Conservation (phyloP, 2,329 filamentous ascomycete genomes). For the Fusarium ambrosium region DNA sequence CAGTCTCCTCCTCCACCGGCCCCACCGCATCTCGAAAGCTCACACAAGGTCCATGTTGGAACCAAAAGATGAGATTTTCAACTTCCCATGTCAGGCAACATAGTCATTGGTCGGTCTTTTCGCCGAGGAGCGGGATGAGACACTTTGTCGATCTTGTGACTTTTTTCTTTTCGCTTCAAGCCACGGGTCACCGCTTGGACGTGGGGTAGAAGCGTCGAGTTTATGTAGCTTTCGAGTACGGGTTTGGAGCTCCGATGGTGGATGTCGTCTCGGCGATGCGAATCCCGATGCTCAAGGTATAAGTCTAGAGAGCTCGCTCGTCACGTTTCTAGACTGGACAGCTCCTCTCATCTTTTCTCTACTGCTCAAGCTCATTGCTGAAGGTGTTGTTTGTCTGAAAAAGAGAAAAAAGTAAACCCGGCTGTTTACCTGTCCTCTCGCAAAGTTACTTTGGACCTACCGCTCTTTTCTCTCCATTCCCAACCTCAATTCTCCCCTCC, state of each 20-base stretch:
- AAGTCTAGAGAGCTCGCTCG: constrained; percentile 28
- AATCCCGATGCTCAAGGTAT: constrained; percentile 18
- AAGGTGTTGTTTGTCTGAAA: neutral
- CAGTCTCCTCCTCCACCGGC: constrained; percentile 7
- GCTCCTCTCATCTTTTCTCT: neutral
- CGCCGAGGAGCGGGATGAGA: neutral
- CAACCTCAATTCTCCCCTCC: neutral
- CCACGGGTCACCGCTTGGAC: neutral
- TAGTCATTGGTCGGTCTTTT: neutral
- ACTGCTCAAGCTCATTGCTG: constrained; percentile 4
- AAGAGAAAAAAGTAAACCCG: neutral
- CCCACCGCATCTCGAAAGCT: constrained; percentile 2
- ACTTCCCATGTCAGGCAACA: neutral
- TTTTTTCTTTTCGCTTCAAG: neutral
- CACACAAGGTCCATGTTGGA: neutral
- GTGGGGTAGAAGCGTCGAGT: neutral
- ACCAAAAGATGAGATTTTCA: neutral
- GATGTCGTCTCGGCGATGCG: neutral
- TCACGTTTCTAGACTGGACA: neutral
- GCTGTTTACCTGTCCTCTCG: neutral
- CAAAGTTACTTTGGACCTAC: constrained; percentile 7
- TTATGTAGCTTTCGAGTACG: neutral
- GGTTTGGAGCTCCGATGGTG: constrained; percentile 23
- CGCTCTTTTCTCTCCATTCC: neutral
- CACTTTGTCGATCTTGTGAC: constrained; percentile 20